Evolutionary conservation across 2,329 filamentous ascomycete species (phyloP).

Genomic region (Thielaviopsis ethacetica): DNA sequence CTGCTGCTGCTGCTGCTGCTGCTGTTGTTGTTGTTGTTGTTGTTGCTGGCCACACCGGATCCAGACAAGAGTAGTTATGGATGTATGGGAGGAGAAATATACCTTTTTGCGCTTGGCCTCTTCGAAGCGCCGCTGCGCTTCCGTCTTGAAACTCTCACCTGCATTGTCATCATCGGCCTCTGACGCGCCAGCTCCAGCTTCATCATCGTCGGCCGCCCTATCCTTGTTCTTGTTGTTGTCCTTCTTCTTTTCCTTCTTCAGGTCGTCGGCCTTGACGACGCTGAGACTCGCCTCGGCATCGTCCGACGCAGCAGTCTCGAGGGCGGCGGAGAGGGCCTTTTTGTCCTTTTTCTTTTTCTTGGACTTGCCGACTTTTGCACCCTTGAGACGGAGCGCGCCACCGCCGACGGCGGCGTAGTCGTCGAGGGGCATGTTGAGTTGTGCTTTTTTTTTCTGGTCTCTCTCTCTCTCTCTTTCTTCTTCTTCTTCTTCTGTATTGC

Average conservation of each 20-base stretch:
- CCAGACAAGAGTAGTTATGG: neutral
- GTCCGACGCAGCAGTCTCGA: conserved; percentile 20
- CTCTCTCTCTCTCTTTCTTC: neutral
- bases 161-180: conserved; percentile 19
- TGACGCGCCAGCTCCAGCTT: conserved; percentile 17
- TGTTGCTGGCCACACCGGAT: no score
- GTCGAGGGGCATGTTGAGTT: conserved; percentile 45
- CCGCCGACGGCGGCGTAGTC: conserved; percentile 54
- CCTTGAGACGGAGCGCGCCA: conserved; percentile 76
- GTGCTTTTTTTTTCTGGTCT: no score
- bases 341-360: conserved; percentile 48
- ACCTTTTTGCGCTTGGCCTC: conserved; percentile 69
- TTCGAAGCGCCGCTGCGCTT: conserved; percentile 65
- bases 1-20: no score
- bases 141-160: conserved; percentile 48
- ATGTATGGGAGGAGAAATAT: conserved; percentile 18
- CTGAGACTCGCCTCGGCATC: conserved; percentile 23
- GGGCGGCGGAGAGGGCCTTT: conserved; percentile 28
- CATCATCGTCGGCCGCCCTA: conserved; percentile 22
- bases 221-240: conserved; percentile 26
- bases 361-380: conserved; percentile 45
- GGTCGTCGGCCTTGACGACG: neutral
- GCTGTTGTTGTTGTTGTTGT: no score
- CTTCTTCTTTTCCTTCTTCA: neutral
- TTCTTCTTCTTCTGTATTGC: neutral